Evolutionary conservation across 2,329 filamentous ascomycete genomes (phyloP).

Genomic region (Cladophialophora chaetospira): DNA sequence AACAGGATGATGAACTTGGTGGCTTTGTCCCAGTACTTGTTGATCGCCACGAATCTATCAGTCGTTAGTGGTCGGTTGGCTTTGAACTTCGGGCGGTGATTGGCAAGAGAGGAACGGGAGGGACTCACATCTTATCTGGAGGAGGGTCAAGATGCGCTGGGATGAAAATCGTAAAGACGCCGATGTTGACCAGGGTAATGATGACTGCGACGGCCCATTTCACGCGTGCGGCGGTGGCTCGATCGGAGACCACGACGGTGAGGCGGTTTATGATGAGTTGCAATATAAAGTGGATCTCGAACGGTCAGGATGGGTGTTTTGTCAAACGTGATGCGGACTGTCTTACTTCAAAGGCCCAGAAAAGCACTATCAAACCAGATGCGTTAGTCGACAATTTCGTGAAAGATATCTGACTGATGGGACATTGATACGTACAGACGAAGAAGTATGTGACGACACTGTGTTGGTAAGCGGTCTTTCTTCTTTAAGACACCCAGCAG

Average conservation of each 20-base stretch:
- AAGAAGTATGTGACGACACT: too few relatives aligned
- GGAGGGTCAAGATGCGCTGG: too few relatives aligned
- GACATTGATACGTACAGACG: too few relatives aligned
- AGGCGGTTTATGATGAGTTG: constrained; percentile 52
- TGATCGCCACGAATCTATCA: not conserved
- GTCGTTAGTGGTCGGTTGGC: constrained; percentile 33
- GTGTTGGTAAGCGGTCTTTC: too few relatives aligned
- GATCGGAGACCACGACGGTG: constrained; percentile 47
- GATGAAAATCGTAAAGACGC: not conserved
- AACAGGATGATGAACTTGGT: constrained; percentile 52
- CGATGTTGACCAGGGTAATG: not conserved
- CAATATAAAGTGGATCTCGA: constrained; percentile 46
- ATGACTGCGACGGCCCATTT: not conserved
- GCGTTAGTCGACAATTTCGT: too few relatives aligned
- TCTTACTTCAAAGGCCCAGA: not conserved
- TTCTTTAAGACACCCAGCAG: too few relatives aligned
- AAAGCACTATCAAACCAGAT: not conserved
- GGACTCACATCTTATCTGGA: too few relatives aligned
- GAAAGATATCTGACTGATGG: too few relatives aligned
- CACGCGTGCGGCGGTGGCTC: not conserved
- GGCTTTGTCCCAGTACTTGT: not conserved
- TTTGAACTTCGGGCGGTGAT: too few relatives aligned
- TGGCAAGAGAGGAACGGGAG: too few relatives aligned
- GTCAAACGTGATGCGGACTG: not conserved
- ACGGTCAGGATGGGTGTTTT: constrained; percentile 24